These are phyloP conservation scores for Megacollybia marginata DNA, from an alignment of 768 basidiomycete species.

Conservation along the genomic window DNA sequence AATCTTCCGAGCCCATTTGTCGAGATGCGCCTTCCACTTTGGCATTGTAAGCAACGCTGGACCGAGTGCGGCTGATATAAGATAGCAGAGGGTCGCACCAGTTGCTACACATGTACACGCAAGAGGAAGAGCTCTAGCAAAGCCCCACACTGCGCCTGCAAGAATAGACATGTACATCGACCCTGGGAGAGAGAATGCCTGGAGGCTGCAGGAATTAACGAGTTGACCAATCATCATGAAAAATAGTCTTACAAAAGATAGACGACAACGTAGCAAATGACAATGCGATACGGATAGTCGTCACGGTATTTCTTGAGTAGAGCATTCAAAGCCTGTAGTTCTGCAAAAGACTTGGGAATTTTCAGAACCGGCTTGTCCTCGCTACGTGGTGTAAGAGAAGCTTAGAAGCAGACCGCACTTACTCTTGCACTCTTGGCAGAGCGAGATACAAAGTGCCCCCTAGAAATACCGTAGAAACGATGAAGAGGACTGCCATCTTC, in stretches of 20 bases:
- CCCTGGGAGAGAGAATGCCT: conserved; percentile 93
- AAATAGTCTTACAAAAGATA: conserved; percentile 77
- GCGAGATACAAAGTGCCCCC: conserved; percentile 76
- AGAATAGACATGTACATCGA: conserved; percentile 98
- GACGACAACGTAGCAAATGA: conserved; percentile 81
- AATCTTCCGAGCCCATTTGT: conserved; percentile 77
- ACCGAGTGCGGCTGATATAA: conserved; percentile 86
- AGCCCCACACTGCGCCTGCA: conserved; percentile 93
- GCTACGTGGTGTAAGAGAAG: conserved; percentile 28
- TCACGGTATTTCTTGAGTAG: conserved; percentile 90
- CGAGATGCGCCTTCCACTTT: conserved; percentile 75
- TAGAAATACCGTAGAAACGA: conserved; percentile 60
- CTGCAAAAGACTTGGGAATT: conserved; percentile 82
- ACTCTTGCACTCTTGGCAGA: conserved; percentile 75
- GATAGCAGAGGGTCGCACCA: conserved; percentile 88
- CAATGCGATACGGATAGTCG: conserved; percentile 78
- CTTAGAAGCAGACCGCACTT: conserved; percentile 22
- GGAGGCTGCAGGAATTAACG: conserved; percentile 49
- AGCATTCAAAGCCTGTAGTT: conserved; percentile 78
- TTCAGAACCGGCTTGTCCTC: conserved; percentile 69
- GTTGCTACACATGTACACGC: conserved; percentile 88
- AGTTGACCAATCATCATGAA: not conserved
- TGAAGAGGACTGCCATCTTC: conserved; percentile 78
- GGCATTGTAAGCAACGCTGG: conserved; percentile 86
- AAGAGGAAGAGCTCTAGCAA: conserved; percentile 78